These are phyloP conservation scores for Trametes sp. DNA, from an alignment of 1,284 basidiomycete genomes.

Conservation along the genomic window DNA sequence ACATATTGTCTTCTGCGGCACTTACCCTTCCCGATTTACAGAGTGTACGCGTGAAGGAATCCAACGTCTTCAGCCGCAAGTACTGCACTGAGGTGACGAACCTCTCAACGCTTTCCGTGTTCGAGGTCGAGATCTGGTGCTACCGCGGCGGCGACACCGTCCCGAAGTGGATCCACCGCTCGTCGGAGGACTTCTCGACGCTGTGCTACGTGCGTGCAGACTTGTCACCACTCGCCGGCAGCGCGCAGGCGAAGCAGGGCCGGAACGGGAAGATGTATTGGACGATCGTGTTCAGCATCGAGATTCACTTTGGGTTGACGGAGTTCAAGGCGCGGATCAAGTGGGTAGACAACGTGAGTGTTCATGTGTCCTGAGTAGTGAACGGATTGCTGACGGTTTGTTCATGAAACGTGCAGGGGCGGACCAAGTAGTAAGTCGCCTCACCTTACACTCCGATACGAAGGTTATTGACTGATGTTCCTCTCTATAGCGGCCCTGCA, in stretches of 20 bases:
- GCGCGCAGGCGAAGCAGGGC: conserved; percentile 70
- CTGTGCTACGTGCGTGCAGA: conserved; percentile 80
- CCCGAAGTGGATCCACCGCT: conserved; percentile 75
- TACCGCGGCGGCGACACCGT: conserved; percentile 71
- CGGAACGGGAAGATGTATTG: conserved; percentile 73
- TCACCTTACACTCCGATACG: conserved; percentile 39
- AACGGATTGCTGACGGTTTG: conserved; percentile 13
- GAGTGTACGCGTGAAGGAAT: conserved; percentile 76
- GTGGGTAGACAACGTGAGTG: conserved; percentile 76
- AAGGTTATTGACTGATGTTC: background rate
- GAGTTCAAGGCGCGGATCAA: conserved; percentile 83
- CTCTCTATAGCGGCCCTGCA: conserved; percentile 66
- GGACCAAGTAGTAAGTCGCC: conserved; percentile 67
- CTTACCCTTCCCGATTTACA: background rate
- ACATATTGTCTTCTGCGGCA: no score
- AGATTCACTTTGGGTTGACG: conserved; percentile 82
- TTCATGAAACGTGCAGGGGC: conserved; percentile 54
- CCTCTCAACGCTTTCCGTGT: conserved; percentile 74
- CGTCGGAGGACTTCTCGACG: conserved; percentile 71
- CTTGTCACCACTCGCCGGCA: conserved; percentile 70
- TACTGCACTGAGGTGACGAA: conserved; percentile 83
- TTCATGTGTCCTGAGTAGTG: background rate
- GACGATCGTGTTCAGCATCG: conserved; percentile 82
- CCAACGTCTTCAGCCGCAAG: conserved; percentile 78
- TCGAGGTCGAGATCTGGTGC: conserved; percentile 85